Conservation (phyloP, 148 eudicot genomes). For the Chenopodium berlandieri region DNA sequence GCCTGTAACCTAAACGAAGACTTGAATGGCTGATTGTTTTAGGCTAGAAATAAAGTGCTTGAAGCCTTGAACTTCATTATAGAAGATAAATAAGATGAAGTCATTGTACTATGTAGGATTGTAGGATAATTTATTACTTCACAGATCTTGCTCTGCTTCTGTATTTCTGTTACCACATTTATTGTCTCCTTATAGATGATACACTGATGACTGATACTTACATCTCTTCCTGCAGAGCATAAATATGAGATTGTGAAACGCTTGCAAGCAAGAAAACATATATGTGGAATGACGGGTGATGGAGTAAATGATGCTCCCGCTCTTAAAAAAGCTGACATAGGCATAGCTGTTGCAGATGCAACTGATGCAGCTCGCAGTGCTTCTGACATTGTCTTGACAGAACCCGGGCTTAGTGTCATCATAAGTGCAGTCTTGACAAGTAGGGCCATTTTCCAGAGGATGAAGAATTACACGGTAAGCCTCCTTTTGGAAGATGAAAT, state of each 20-base stretch:
- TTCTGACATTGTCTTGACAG: slow-evolving; percentile 75
- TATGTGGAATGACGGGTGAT: slow-evolving; percentile 86
- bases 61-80: no score
- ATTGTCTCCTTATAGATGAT: neutral
- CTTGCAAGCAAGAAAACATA: slow-evolving; percentile 72
- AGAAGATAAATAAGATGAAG: neutral
- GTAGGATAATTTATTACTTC: neutral
- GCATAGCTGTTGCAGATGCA: slow-evolving; percentile 85
- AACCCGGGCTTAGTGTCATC: slow-evolving; percentile 84
- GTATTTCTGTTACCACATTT: neutral
- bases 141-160: neutral
- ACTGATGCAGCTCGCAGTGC: slow-evolving; percentile 89
- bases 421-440: slow-evolving; percentile 79
- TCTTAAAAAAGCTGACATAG: slow-evolving; percentile 75
- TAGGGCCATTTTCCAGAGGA: slow-evolving; percentile 74
- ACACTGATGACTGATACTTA: neutral
- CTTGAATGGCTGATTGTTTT: neutral
- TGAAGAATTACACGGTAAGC: slow-evolving; percentile 69
- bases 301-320: slow-evolving; percentile 92
- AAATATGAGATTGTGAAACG: slow-evolving; percentile 80
- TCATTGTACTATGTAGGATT: neutral
- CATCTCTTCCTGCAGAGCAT: slow-evolving; percentile 48
- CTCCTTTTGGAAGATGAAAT: neutral
- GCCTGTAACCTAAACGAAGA: neutral
- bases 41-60: neutral